Percentiles rank a stretch among this genome's conserved stretches.
These are phyloP conservation scores for Nicotiana undulata DNA, from an alignment of 257 asterid species.

Conservation along the genomic window DNA sequence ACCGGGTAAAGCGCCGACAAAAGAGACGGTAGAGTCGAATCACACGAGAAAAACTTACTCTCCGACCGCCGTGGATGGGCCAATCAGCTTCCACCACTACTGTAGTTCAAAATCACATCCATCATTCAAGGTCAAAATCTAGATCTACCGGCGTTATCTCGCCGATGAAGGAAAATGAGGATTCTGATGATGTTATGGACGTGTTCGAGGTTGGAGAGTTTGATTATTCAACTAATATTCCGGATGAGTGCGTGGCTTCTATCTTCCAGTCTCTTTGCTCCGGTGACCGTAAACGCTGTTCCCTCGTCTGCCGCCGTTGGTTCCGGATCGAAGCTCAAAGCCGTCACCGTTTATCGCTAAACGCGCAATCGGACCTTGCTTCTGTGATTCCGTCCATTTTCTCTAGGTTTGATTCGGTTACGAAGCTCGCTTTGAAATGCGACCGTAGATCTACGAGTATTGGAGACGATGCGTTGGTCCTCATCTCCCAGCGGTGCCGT, in stretches of 20 bases:
- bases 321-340: conserved; percentile 20
- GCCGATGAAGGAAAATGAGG: neutral
- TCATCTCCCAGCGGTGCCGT: conserved; percentile 14
- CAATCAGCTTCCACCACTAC: neutral
- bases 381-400: conserved; percentile 5
- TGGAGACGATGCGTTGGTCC: conserved; percentile 11
- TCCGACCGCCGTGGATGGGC: neutral
- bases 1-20: too few relatives aligned
- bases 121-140: neutral
- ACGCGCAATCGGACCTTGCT: conserved; percentile 1
- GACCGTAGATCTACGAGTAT: conserved; percentile 19
- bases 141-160: neutral
- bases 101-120: neutral
- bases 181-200: neutral
- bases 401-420: conserved; percentile 15
- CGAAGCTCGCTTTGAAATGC: conserved; percentile 23
- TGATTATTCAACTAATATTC: conserved; percentile 10
- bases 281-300: conserved; percentile 20
- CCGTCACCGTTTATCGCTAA: conserved; percentile 22
- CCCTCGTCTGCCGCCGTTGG: conserved; percentile 28
- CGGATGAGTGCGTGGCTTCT: conserved; percentile 21
- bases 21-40: too few relatives aligned
- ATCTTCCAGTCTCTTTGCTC: conserved; percentile 18
- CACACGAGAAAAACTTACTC: too few relatives aligned
- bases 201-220: neutral